Base-by-base conservation (phyloP, 805 yeast species). In the Ogataea trehalophila region DNA sequence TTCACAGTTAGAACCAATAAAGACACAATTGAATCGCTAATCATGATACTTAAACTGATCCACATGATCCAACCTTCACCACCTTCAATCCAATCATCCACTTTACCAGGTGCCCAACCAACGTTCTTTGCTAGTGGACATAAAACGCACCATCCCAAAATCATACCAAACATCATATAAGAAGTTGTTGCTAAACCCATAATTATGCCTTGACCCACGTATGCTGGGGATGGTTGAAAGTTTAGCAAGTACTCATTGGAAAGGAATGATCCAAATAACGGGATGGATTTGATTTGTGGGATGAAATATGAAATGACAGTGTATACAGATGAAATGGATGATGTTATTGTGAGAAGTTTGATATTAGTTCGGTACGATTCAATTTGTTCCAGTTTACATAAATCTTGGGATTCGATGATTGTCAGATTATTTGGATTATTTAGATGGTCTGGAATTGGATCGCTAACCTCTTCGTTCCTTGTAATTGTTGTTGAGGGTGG, bases 11-110 rank as follows among this genome's bases (percentile, higher is more conserved):
- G 80, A 3, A 85, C 85, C 0, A 79, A 51, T 57, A 92, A 86
- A 2, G 95, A 85, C 4, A 91, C 87, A 4, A 88, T 71, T 8
- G 96, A 86, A 62, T 92, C 99, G 43, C 88, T 83, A 17, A 92
- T 88, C 99, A 92, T 92, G 43, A 91, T 89, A 22, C 97, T 83
- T 55, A 92, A 74, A 62, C 95, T 83, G 46, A 90, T 73, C 99
- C 99, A 92, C 63, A 92, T 72, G 46, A 94, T 88, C 99, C 99
- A 92, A 6, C 98, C 99, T 61, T 92, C 97, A 1, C 91, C 87
- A 3, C 98, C 98, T 23, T 79, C 75, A 57, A 87, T 83, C 97
- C 97, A 94, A 67, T 90, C 96, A 61, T 86, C 94, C 2, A 88
- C 80, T 3, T 82, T 83, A 0, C 96, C 96, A 0, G 90, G 83